These are phyloP conservation scores for Neurospora terricola DNA, from an alignment of 495 filamentous ascomycete genomes.

Conservation along the genomic window DNA sequence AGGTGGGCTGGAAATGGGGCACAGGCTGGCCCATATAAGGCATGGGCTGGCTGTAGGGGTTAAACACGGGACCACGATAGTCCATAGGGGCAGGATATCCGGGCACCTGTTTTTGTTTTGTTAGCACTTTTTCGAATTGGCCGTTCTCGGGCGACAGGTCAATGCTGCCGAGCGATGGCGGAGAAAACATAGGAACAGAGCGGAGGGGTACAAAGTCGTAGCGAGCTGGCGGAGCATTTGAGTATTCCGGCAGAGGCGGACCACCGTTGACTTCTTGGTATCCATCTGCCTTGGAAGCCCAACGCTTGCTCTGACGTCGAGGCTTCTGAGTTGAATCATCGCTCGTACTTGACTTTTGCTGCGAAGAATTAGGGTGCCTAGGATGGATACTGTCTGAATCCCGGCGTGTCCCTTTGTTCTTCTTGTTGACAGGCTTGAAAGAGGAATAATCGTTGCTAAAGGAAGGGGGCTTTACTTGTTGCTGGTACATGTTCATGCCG, in stretches of 20 bases:
- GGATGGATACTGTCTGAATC: slow-evolving; percentile 34
- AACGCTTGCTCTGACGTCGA: slow-evolving; percentile 33
- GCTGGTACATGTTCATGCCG: slow-evolving; percentile 42
- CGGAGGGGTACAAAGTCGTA: slow-evolving; percentile 20
- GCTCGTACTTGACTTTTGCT: slow-evolving; percentile 15
- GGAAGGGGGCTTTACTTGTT: slow-evolving; percentile 59
- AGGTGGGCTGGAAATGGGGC: slow-evolving; percentile 33
- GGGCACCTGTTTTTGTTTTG: slow-evolving; percentile 49
- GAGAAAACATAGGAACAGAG: slow-evolving; percentile 24
- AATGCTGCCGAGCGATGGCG: slow-evolving; percentile 25
- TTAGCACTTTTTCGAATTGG: slow-evolving; percentile 69
- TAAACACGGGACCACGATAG: slow-evolving; percentile 30
- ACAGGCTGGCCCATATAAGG: slow-evolving; percentile 40
- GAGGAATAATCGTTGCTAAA: slow-evolving; percentile 25
- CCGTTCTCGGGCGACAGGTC: slow-evolving; percentile 61
- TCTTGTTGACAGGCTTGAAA: slow-evolving; percentile 26
- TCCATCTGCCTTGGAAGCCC: slow-evolving; percentile 20
- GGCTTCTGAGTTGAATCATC: slow-evolving; percentile 18
- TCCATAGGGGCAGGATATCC: slow-evolving; percentile 20
- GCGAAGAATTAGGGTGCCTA: slow-evolving; percentile 21
- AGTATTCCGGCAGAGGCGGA: slow-evolving; percentile 10
- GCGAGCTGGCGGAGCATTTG: slow-evolving; percentile 15
- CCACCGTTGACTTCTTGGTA: slow-evolving; percentile 14
- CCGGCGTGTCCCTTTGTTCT: slow-evolving; percentile 29
- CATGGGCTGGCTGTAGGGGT: slow-evolving; percentile 24